Percentiles rank a stretch among this genome's conserved stretches.
These are phyloP conservation scores for Calocybe cyanea DNA, from an alignment of 768 basidiomycete genomes.

Conservation along the genomic window DNA sequence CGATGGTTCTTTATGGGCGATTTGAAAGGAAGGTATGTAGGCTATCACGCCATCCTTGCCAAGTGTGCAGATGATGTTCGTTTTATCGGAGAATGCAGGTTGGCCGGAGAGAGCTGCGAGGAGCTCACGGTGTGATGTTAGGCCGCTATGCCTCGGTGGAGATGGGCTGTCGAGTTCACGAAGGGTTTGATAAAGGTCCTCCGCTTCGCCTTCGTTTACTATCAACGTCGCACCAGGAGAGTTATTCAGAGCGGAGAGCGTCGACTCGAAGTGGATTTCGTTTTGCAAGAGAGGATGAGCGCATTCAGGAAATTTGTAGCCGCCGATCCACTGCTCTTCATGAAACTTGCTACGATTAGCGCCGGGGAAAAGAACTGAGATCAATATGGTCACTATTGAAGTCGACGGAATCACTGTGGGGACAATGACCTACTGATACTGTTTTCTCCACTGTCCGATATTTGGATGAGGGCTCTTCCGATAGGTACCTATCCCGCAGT, in stretches of 20 bases:
- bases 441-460: slow-evolving; percentile 55
- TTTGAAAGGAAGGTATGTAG: slow-evolving; percentile 28
- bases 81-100: slow-evolving; percentile 24
- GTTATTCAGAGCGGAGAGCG: slow-evolving; percentile 29
- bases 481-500: slow-evolving; percentile 37
- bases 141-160: slow-evolving; percentile 9
- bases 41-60: slow-evolving; percentile 50
- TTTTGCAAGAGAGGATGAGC: slow-evolving; percentile 58
- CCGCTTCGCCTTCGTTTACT: slow-evolving; percentile 51
- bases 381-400: not conserved
- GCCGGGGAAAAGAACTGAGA: slow-evolving; percentile 51
- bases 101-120: slow-evolving; percentile 19
- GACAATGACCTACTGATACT: slow-evolving; percentile 50
- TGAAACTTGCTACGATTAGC: slow-evolving; percentile 48
- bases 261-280: slow-evolving; percentile 46
- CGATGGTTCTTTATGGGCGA: slow-evolving; percentile 16
- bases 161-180: slow-evolving; percentile 5
- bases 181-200: slow-evolving; percentile 28
- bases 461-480: slow-evolving; percentile 60
- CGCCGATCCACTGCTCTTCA: slow-evolving; percentile 21
- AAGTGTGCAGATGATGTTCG: slow-evolving; percentile 55
- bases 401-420: not conserved
- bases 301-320: slow-evolving; percentile 26
- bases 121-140: slow-evolving; percentile 8
- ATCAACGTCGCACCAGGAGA: slow-evolving; percentile 31